A percentile compares a stretch with the other conserved stretches of the same genome.
These are phyloP conservation scores for Suhomyces maxii DNA, from an alignment of 1,139 yeast species.

Conservation along the genomic window DNA sequence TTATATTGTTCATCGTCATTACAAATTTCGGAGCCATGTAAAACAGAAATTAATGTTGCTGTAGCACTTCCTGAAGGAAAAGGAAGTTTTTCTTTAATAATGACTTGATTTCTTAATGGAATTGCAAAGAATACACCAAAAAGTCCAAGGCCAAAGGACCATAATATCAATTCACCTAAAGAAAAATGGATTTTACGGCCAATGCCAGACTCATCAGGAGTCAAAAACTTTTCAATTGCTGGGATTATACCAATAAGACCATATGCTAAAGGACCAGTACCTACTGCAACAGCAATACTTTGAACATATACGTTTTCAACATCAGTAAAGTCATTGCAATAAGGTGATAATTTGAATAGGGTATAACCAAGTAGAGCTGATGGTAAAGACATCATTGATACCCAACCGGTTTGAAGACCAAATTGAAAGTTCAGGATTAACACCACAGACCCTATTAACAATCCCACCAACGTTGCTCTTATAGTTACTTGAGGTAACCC, in stretches of 20 bases:
- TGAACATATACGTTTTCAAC: constrained; percentile 92
- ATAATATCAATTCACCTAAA: constrained; percentile 58
- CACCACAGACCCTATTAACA: constrained; percentile 77
- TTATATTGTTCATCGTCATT: constrained; percentile 30
- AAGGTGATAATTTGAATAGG: constrained; percentile 60
- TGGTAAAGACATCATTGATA: constrained; percentile 98
- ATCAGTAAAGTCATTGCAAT: constrained; percentile 61
- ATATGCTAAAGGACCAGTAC: constrained; percentile 94
- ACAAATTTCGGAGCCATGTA: constrained; percentile 66
- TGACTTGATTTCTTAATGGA: constrained; percentile 81
- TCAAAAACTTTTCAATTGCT: constrained; percentile 86
- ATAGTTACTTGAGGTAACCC: constrained; percentile 63
- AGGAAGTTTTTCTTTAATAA: constrained; percentile 78
- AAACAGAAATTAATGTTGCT: constrained; percentile 84
- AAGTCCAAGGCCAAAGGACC: constrained; percentile 86
- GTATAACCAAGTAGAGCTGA: constrained; percentile 89
- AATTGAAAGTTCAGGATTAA: constrained; percentile 89
- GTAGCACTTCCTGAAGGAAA: constrained; percentile 98
- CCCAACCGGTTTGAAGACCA: constrained; percentile 98
- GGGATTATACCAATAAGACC: constrained; percentile 97
- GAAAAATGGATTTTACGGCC: constrained; percentile 40
- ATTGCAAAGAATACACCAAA: constrained; percentile 96
- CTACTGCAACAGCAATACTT: constrained; percentile 93
- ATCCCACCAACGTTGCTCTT: constrained; percentile 71
- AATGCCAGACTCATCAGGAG: constrained; percentile 74